phyloP scores from a whole-genome alignment of 1,284 basidiomycete genomes.

The Psilocybe mexicana region DNA sequence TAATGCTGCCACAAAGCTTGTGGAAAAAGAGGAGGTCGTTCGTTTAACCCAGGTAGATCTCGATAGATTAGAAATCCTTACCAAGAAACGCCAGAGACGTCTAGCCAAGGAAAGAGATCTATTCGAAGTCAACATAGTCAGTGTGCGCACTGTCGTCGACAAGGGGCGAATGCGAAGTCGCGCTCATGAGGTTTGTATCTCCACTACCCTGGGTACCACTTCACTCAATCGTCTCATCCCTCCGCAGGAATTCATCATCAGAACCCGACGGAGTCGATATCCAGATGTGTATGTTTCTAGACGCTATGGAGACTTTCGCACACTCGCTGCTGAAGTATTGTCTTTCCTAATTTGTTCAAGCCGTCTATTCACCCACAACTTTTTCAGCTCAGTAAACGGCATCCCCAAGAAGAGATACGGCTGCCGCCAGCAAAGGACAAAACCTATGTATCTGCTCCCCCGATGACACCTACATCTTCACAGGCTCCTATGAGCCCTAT shows the following conservation, averaged over 20 bases:
- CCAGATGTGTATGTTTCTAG: slow-evolving; percentile 88
- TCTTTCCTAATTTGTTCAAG: slow-evolving; percentile 23
- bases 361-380: not conserved
- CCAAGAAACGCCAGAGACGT: slow-evolving; percentile 58
- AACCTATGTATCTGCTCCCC: slow-evolving; percentile 58
- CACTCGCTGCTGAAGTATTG: slow-evolving; percentile 77
- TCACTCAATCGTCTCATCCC: slow-evolving; percentile 10
- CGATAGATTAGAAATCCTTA: slow-evolving; percentile 69
- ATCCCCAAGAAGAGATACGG: slow-evolving; percentile 78
- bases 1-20: slow-evolving; percentile 78
- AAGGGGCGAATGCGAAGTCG: slow-evolving; percentile 83
- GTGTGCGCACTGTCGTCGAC: slow-evolving; percentile 78
- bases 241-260: slow-evolving; percentile 88
- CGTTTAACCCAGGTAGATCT: slow-evolving; percentile 82
- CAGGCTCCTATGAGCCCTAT: slow-evolving; percentile 23
- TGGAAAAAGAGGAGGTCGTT: slow-evolving; percentile 84
- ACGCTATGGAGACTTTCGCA: slow-evolving; percentile 93
- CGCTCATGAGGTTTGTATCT: slow-evolving; percentile 71
- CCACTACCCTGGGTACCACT: slow-evolving; percentile 6
- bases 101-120: slow-evolving; percentile 44
- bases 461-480: slow-evolving; percentile 33
- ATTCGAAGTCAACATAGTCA: slow-evolving; percentile 90
- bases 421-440: slow-evolving; percentile 87
- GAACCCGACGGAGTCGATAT: slow-evolving; percentile 74
- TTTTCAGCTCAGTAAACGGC: slow-evolving; percentile 74